phyloP scores from a whole-genome alignment of 1,284 basidiomycete species.

The Tausonia pullulans region DNA sequence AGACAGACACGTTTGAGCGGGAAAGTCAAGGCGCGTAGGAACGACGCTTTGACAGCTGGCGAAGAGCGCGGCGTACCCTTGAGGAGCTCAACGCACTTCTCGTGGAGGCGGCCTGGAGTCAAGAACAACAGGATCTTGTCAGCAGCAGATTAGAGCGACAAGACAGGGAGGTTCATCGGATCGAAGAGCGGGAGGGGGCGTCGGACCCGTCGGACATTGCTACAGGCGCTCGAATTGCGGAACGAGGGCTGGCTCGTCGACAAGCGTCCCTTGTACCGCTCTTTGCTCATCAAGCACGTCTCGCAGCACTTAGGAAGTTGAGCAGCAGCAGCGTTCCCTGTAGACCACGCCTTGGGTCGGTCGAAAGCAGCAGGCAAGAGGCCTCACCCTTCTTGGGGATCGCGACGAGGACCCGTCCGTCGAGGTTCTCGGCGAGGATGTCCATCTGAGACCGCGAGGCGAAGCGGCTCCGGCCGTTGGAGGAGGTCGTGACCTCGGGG shows the following conservation, averaged over 20 bases:
- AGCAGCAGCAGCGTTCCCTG: not conserved
- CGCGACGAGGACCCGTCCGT: constrained; percentile 76
- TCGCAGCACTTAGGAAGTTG: not conserved
- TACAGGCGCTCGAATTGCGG: too few species aligned
- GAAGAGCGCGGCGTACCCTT: constrained; percentile 44
- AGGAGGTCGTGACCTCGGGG: constrained; percentile 1
- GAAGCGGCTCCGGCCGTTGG: constrained; percentile 23
- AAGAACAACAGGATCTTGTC: not conserved
- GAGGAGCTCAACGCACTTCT: constrained; percentile 80
- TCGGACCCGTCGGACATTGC: too few species aligned
- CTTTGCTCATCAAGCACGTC: not conserved
- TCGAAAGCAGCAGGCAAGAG: not conserved
- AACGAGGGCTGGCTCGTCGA: too few species aligned
- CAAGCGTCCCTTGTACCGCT: too few species aligned
- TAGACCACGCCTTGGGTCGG: not conserved
- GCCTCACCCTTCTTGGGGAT: constrained; percentile 89
- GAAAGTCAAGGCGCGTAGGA: not conserved
- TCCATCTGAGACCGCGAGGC: constrained; percentile 36
- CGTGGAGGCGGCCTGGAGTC: constrained; percentile 66
- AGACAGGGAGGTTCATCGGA: not conserved
- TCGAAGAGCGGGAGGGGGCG: not conserved
- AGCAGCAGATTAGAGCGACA: not conserved
- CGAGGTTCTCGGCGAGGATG: constrained; percentile 43
- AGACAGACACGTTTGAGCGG: constrained; percentile 2
- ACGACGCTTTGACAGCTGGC: not conserved